Evolutionary conservation across 345 rosid species (phyloP).

Genomic region (Syzygium grande): DNA sequence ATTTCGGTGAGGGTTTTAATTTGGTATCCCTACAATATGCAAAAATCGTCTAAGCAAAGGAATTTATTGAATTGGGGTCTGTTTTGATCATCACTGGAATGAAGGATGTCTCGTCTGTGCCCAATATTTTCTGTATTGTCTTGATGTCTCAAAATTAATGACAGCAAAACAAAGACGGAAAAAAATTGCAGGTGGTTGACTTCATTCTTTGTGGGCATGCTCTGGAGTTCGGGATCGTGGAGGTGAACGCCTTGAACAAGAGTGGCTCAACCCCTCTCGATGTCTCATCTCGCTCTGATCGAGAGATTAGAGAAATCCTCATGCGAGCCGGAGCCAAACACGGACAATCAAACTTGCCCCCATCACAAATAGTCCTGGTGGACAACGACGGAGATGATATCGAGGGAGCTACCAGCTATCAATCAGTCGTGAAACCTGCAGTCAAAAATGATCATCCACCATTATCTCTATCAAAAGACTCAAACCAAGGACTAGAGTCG

Average conservation of each 20-base stretch:
- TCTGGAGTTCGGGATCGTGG: too few relatives aligned
- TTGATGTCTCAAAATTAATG: not conserved
- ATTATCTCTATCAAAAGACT: too few relatives aligned
- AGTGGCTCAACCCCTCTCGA: too few relatives aligned
- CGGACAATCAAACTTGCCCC: too few relatives aligned
- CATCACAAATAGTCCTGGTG: rapidly evolving
- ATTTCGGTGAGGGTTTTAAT: not conserved
- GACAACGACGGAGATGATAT: rapidly evolving
- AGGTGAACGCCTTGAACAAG: too few relatives aligned
- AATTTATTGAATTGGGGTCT: too few relatives aligned
- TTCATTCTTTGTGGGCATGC: too few relatives aligned
- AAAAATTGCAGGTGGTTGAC: too few relatives aligned
- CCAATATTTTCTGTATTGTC: not conserved
- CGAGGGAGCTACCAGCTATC: rapidly evolving
- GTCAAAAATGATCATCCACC: too few relatives aligned
- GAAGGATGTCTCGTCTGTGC: not conserved
- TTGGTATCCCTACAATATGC: not conserved
- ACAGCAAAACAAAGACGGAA: not conserved
- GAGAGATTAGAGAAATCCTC: too few relatives aligned
- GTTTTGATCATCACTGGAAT: not conserved
- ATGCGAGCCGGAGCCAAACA: too few relatives aligned
- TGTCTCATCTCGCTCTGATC: too few relatives aligned
- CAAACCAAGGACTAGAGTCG: rapidly evolving
- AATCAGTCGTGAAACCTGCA: not conserved
- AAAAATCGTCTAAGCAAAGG: not conserved